Percentiles rank a stretch among this genome's conserved stretches.
phyloP scores from a whole-genome alignment of 2,329 filamentous ascomycete species.

The Neodidymelliopsis sp. region DNA sequence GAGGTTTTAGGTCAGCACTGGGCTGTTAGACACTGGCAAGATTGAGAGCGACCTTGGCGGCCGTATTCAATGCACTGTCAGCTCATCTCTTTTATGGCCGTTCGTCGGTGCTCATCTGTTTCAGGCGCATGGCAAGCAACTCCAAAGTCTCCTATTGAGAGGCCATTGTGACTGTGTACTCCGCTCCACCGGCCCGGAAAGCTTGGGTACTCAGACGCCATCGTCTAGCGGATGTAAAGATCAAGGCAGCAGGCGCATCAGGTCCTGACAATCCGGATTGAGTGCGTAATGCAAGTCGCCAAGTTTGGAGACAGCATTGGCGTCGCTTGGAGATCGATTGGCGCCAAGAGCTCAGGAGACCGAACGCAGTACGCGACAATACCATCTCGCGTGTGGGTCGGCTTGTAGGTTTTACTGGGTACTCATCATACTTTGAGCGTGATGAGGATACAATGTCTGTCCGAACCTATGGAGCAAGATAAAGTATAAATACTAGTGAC shows the following conservation, averaged over 20 bases:
- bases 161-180: slow-evolving; percentile 1
- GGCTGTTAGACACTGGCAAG: slow-evolving; percentile 4
- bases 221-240: not conserved
- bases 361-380: not conserved
- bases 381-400: no score
- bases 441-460: no score
- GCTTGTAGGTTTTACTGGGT: no score
- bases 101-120: slow-evolving; percentile 10
- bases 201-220: not conserved
- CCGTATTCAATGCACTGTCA: slow-evolving; percentile 2
- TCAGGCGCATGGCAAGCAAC: slow-evolving; percentile 8
- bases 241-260: slow-evolving; percentile 1
- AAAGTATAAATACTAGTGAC: not conserved
- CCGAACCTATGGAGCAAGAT: no score
- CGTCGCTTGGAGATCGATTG: slow-evolving; percentile 16
- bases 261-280: not conserved
- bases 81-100: slow-evolving; percentile 21
- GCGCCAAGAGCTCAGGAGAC: slow-evolving; percentile 9
- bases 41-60: slow-evolving; percentile 14
- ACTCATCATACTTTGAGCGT: no score
- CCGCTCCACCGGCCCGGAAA: not conserved
- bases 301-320: slow-evolving; percentile 21
- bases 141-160: not conserved
- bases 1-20: slow-evolving; percentile 10
- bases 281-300: slow-evolving; percentile 25